Percentiles rank a stretch among this genome's conserved stretches.
phyloP scores from a whole-genome alignment of 306 rosid species.

The Lablab purpureus region DNA sequence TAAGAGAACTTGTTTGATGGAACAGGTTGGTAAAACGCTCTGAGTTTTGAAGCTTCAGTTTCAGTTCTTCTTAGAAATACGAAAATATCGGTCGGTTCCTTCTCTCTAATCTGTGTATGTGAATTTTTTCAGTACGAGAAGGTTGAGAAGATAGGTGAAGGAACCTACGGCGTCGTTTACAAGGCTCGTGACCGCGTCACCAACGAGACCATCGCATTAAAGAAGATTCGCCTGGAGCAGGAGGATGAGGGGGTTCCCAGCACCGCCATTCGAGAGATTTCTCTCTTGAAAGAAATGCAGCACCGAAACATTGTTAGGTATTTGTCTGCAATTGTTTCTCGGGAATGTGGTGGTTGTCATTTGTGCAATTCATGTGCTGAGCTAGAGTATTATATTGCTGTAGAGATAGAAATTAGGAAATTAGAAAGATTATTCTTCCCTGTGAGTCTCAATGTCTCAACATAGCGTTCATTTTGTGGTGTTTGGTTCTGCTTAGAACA shows the following conservation, averaged over 20 bases:
- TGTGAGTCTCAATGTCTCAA: neutral
- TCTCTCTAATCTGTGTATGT: constrained; percentile 1
- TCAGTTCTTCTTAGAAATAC: neutral
- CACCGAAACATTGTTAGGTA: constrained; percentile 91
- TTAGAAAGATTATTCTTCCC: neutral
- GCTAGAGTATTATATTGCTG: neutral
- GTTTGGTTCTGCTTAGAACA: constrained; percentile 17
- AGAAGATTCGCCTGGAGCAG: constrained; percentile 94
- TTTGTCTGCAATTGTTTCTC: constrained; percentile 34
- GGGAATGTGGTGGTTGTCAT: neutral
- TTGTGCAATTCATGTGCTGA: constrained; percentile 34
- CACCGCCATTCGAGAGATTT: constrained; percentile 89
- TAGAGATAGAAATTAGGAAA: neutral
- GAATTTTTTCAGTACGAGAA: constrained; percentile 71
- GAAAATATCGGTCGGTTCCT: neutral
- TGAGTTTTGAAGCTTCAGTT: constrained; percentile 39
- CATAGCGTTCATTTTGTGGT: neutral
- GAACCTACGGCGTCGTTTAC: constrained; percentile 90
- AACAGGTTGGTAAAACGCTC: constrained; percentile 50
- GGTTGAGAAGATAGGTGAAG: constrained; percentile 92
- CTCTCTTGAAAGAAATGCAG: constrained; percentile 92
- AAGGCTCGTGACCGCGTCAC: constrained; percentile 84
- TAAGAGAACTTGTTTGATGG: constrained; percentile 46
- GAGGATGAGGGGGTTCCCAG: constrained; percentile 94
- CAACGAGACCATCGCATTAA: constrained; percentile 80